These are phyloP conservation scores for Pascua guehoae DNA, from an alignment of 1,284 basidiomycete species.

Conservation along the genomic window DNA sequence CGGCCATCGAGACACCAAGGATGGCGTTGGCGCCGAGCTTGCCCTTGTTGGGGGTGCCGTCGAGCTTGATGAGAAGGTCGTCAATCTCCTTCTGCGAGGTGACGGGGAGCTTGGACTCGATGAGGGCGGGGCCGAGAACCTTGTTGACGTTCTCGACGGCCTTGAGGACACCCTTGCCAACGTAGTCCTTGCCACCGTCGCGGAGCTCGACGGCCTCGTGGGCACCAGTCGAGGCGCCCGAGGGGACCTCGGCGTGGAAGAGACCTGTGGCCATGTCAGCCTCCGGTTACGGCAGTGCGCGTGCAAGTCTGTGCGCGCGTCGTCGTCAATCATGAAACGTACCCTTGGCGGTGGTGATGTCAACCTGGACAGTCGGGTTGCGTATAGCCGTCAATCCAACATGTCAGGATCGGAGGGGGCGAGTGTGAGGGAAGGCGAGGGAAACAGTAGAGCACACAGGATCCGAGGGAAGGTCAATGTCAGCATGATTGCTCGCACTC, in stretches of 20 bases:
- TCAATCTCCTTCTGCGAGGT: conserved; percentile 95
- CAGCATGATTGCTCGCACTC: conserved; percentile 18
- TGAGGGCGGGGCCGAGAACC: conserved; percentile 81
- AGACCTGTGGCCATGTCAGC: conserved; percentile 58
- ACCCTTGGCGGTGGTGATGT: conserved; percentile 83
- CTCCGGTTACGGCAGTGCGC: too few relatives aligned
- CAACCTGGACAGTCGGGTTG: conserved; percentile 94
- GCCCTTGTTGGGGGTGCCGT: conserved; percentile 97
- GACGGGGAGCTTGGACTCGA: conserved; percentile 80
- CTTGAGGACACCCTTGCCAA: conserved; percentile 96
- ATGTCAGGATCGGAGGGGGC: not conserved
- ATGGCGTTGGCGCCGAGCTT: conserved; percentile 99
- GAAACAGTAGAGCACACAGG: not conserved
- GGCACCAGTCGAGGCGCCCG: conserved; percentile 95
- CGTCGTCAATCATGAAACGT: not conserved
- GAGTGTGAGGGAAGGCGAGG: not conserved
- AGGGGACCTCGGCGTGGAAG: conserved; percentile 93
- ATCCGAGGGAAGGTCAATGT: conserved; percentile 16
- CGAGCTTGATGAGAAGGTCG: conserved; percentile 97
- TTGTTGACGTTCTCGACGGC: conserved; percentile 95
- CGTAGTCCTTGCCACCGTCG: conserved; percentile 91
- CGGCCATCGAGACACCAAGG: conserved; percentile 96
- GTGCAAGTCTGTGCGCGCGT: not conserved
- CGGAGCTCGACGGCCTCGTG: conserved; percentile 99
- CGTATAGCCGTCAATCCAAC: conserved; percentile 32